Percentiles rank a stretch among this genome's conserved stretches.
These are phyloP conservation scores for Daldinia caldariorum DNA, from an alignment of 495 filamentous ascomycete species.

Conservation along the genomic window DNA sequence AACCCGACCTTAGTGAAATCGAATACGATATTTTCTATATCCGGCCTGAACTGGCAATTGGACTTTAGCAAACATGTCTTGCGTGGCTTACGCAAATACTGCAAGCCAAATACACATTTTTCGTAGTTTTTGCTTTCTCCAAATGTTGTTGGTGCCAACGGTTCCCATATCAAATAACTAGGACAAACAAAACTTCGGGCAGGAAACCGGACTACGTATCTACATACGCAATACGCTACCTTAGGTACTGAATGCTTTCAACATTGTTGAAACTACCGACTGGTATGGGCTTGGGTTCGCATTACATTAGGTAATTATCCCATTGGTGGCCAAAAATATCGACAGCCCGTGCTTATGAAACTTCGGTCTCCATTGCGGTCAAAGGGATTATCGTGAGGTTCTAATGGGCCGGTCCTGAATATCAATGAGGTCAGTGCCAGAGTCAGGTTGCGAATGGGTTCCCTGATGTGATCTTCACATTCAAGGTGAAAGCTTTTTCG, in stretches of 20 bases:
- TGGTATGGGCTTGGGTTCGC: slow-evolving; percentile 17
- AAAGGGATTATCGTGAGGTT: slow-evolving; percentile 19
- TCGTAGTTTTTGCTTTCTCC: slow-evolving; percentile 11
- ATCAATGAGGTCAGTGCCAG: slow-evolving; percentile 22
- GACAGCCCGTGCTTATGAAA: slow-evolving; percentile 5
- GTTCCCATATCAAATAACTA: slow-evolving; percentile 6
- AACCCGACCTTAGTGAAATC: slow-evolving; percentile 11
- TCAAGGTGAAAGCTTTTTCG: slow-evolving; percentile 33
- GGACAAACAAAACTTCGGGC: slow-evolving; percentile 20
- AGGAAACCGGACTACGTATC: slow-evolving; percentile 21
- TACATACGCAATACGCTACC: slow-evolving; percentile 15
- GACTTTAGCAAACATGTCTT: slow-evolving; percentile 15
- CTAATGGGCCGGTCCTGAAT: slow-evolving; percentile 19
- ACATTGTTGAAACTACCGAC: slow-evolving; percentile 19
- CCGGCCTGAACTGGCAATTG: slow-evolving; percentile 23
- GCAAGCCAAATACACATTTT: slow-evolving; percentile 11
- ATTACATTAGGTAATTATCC: slow-evolving; percentile 6
- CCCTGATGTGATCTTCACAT: slow-evolving; percentile 40
- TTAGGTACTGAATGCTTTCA: slow-evolving; percentile 7
- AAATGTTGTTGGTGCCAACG: slow-evolving; percentile 16
- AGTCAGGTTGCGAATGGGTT: slow-evolving; percentile 18
- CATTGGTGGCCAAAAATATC: slow-evolving; percentile 18
- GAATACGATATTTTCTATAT: slow-evolving; percentile 31
- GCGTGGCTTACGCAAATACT: slow-evolving; percentile 20
- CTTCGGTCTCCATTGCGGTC: slow-evolving; percentile 26